Evolutionary conservation across 2,329 filamentous ascomycete species (phyloP), one percentile per base, ranked within the genome.

Genomic region (Ophiocordyceps robertsii): DNA sequence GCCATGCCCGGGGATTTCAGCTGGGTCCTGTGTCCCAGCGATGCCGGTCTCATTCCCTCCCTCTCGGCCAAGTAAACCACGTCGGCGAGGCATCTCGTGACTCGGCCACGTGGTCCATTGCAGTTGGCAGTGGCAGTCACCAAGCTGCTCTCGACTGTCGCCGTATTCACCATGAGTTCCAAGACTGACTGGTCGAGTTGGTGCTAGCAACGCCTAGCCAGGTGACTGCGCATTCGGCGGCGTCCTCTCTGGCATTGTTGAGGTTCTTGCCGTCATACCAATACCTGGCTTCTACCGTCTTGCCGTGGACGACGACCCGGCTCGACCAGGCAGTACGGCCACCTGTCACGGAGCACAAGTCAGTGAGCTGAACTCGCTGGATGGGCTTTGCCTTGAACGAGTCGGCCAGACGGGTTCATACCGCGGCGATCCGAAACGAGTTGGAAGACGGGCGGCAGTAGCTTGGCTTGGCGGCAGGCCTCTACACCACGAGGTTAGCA

Each of bases 221-320:
- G 55, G 70, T 73, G 46, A 84, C 61, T 24, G 87, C 87, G 47
- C 83, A 74, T 63, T 95, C 86, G 49, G 88, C 87, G n/a, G 86
- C 88, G 59, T 95, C 88, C 62, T 95, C 88, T 63, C 78, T 82
- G 45, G 87, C 87, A 56, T 93, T 93, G 68, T 89, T 78, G 61
- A 90, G 72, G 57, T 86, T 87, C 58, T 86, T 79, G 47, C 87
- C 87, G 61, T 93, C 88, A 64, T 94, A 95, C 86, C 86, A 95
- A 64, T 79, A 94, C 48, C 86, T 77, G 38, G 87, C 87, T n/a
- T 72, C 59, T 53, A 85, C 72, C 38, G 66, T 71, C 40, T 72
- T 65, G 42, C 80, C 80, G 52, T 75, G 69, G 44, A 94, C 74
- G n/a, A 70, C 77, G 45, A 94, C 86, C 45, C 73, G 74, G 67